A percentile compares a stretch with the other conserved stretches of the same genome.
phyloP scores from a whole-genome alignment of 2,329 filamentous ascomycete genomes.

The Colletotrichum sp. region DNA sequence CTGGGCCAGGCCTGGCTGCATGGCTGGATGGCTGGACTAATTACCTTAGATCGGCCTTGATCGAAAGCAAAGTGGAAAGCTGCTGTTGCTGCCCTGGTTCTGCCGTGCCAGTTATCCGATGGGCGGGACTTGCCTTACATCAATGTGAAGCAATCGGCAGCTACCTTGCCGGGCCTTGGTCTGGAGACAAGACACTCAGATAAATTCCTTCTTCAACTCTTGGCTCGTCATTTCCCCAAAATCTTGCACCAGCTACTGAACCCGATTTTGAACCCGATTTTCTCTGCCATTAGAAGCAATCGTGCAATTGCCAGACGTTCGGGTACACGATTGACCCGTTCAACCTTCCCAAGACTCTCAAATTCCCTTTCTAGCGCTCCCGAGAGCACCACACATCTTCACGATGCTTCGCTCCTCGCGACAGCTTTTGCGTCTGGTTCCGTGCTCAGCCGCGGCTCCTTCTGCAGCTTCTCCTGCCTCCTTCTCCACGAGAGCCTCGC shows the following conservation, averaged over 20 bases:
- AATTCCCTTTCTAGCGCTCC: not conserved
- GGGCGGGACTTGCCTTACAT: constrained; percentile 4
- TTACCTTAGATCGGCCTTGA: not conserved
- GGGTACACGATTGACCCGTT: not conserved
- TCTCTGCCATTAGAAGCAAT: not conserved
- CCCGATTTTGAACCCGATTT: not conserved
- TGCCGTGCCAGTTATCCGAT: not conserved
- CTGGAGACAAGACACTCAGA: not conserved
- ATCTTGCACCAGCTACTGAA: not conserved
- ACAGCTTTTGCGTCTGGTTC: constrained; percentile 25
- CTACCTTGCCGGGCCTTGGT: not conserved
- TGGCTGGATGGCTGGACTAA: not conserved
- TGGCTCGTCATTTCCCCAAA: not conserved
- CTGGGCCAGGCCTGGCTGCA: not conserved
- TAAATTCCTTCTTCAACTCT: not conserved
- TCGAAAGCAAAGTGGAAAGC: not conserved
- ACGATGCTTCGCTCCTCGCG: constrained; percentile 35
- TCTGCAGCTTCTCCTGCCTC: not conserved
- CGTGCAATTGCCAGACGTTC: not conserved
- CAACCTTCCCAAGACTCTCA: not conserved
- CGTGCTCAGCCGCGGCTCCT: constrained; percentile 9
- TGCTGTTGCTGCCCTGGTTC: not conserved
- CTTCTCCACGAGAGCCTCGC: not conserved
- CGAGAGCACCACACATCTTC: not conserved
- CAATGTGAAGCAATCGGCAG: constrained; percentile 5